These are phyloP conservation scores for Ophiobolus disseminans DNA, from an alignment of 2,329 filamentous ascomycete genomes.

Conservation along the genomic window DNA sequence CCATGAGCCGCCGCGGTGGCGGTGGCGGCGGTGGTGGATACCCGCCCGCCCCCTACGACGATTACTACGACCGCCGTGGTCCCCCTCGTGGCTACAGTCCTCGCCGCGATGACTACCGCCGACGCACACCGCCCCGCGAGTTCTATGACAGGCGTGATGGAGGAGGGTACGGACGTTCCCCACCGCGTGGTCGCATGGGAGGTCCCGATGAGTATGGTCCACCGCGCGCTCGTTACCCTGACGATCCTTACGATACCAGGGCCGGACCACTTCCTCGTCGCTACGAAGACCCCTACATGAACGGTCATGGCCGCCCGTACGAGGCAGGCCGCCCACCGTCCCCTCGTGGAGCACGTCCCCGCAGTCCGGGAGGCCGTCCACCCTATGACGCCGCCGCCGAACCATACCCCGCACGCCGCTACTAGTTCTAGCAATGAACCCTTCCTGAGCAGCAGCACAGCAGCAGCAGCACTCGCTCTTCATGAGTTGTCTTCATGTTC, in stretches of 20 bases:
- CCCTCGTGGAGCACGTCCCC: constrained; percentile 46
- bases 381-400: constrained; percentile 56
- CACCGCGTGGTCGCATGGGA: constrained; percentile 71
- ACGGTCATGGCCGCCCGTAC: constrained; percentile 65
- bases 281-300: constrained; percentile 66
- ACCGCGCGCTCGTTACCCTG: constrained; percentile 69
- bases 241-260: constrained; percentile 73
- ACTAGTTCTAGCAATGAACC: constrained; percentile 30
- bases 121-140: constrained; percentile 77
- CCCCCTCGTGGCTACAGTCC: constrained; percentile 85
- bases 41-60: constrained; percentile 69
- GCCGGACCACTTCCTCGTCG: constrained; percentile 62
- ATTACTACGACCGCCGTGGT: constrained; percentile 77
- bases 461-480: no score
- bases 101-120: constrained; percentile 84
- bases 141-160: constrained; percentile 81
- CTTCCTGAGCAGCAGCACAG: not conserved
- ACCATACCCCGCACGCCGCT: constrained; percentile 52
- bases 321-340: constrained; percentile 56
- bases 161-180: constrained; percentile 62
- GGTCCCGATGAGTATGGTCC: constrained; percentile 76
- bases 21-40: constrained; percentile 60
- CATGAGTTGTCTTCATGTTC: not conserved
- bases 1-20: constrained; percentile 65
- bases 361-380: constrained; percentile 67